Conservation (phyloP, 2,329 filamentous ascomycete species). For the Colletotrichum spaethianum region DNA sequence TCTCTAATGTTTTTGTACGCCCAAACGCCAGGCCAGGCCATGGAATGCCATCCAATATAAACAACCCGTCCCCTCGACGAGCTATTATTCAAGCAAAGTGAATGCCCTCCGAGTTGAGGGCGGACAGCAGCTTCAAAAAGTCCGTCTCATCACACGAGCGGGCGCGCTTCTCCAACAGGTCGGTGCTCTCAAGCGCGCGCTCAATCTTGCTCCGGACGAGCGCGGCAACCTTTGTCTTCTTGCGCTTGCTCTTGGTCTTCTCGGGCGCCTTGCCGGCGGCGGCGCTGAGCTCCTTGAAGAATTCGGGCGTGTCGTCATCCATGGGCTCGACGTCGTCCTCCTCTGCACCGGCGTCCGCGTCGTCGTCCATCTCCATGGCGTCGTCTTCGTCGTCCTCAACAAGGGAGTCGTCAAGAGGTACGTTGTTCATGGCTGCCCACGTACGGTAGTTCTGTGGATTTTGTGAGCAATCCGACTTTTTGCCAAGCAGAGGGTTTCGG, state of each 20-base stretch:
- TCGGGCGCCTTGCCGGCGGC: constrained; percentile 52
- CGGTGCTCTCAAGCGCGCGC: constrained; percentile 86
- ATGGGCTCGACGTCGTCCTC: constrained; percentile 68
- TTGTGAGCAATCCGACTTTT: neutral
- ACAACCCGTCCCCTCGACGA: neutral
- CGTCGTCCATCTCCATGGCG: constrained; percentile 57
- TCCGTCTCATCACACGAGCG: constrained; percentile 94
- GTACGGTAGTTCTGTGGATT: constrained; percentile 81
- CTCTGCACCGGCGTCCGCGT: constrained; percentile 55
- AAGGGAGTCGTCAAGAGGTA: constrained; percentile 79
- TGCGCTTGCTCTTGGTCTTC: constrained; percentile 79
- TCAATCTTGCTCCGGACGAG: constrained; percentile 90
- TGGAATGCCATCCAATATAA: constrained; percentile 5
- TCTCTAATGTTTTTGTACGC: constrained; percentile 32
- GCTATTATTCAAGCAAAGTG: constrained; percentile 78
- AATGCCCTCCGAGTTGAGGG: constrained; percentile 93
- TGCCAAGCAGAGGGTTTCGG: neutral
- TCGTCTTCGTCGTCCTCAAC: constrained; percentile 59
- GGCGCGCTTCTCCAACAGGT: constrained; percentile 84
- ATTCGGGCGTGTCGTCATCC: constrained; percentile 82
- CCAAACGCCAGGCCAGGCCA: constrained; percentile 40
- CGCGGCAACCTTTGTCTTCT: constrained; percentile 84
- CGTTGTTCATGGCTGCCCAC: constrained; percentile 90
- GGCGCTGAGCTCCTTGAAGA: constrained; percentile 79
- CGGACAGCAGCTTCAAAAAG: constrained; percentile 83